These are phyloP conservation scores for Termitomyces heimii DNA, from an alignment of 768 basidiomycete genomes.

Conservation along the genomic window DNA sequence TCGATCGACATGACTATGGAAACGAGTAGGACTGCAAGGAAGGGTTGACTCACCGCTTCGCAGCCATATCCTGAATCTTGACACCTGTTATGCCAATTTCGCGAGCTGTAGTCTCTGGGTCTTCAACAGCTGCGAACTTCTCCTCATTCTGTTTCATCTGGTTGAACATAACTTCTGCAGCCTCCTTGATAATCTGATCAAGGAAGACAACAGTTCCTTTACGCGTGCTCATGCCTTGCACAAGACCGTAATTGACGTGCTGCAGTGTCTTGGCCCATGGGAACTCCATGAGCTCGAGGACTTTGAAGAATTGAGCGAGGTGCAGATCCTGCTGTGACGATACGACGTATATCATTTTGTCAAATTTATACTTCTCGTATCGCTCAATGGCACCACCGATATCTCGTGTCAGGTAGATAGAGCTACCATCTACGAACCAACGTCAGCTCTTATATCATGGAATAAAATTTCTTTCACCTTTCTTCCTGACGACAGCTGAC, in stretches of 20 bases:
- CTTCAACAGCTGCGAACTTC: constrained; percentile 84
- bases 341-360: constrained; percentile 91
- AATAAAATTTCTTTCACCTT: constrained; percentile 36
- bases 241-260: constrained; percentile 89
- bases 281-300: constrained; percentile 84
- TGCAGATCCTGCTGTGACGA: constrained; percentile 86
- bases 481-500: constrained; percentile 87
- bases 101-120: constrained; percentile 72
- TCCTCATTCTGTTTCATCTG: constrained; percentile 94
- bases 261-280: constrained; percentile 78
- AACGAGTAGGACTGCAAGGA: constrained; percentile 2
- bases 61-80: constrained; percentile 97
- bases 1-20: background rate
- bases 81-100: constrained; percentile 94
- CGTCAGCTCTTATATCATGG: background rate
- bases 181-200: constrained; percentile 88
- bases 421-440: constrained; percentile 68
- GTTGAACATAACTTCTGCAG: constrained; percentile 86
- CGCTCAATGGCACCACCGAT: constrained; percentile 92
- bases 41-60: constrained; percentile 61
- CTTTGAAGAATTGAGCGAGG: constrained; percentile 88
- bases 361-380: constrained; percentile 82
- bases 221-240: constrained; percentile 92
- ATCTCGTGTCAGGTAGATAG: constrained; percentile 92
- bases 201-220: constrained; percentile 95